Base-by-base conservation (phyloP, 2,329 filamentous ascomycete genomes). In the Phyllosticta ampelicida region DNA sequence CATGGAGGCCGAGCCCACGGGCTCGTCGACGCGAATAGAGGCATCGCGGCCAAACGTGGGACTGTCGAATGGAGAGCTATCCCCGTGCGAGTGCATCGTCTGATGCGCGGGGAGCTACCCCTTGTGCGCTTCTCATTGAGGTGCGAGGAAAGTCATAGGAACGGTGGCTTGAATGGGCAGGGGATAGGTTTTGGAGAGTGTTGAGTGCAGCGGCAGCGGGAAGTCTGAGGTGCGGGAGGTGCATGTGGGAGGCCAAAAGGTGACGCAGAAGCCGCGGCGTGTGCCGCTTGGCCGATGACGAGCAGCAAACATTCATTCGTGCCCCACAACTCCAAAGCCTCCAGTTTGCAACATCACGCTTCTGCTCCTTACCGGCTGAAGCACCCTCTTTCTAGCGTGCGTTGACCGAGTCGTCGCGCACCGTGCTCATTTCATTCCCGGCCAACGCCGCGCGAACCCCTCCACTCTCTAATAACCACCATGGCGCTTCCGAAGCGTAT, bases 401-500 rank as follows among this genome's bases (percentile, higher is more conserved):
- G n/a, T 44, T n/a, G 36, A n/a, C 16, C 36, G 11, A n/a, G 16
- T n/a, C 16, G 36, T n/a, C 13, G 36, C n/a, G 36, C 36, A 16
- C 36, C 8, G n/a, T 8, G n/a, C 36, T 18, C 16, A 5, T n/a
- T n/a, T n/a, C 13, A 6, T n/a, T 44, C 4, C 13, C 6, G 11
- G n/a, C 11, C 5, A 44, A 5, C 3, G n/a, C 36, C 16, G 13
- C 13, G 13, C 16, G 6, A 44, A 44, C 21, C 16, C 18, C 2
- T 1, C 16, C 49, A 20, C 51, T n/a, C 23, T 51, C 36, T 57
- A 21, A 51, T 56, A 28, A 62, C 28, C 29, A 69, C 61, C 61
- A 80, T 79, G 89, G 85, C 90, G 63, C 80, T 99, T 64, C 92
- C 94, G 29, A 99, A 99, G 80, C 83, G 94, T 71, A 99, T 99